phyloP scores from a whole-genome alignment of 2,329 filamentous ascomycete genomes.

The Coleophoma eucalyptorum region DNA sequence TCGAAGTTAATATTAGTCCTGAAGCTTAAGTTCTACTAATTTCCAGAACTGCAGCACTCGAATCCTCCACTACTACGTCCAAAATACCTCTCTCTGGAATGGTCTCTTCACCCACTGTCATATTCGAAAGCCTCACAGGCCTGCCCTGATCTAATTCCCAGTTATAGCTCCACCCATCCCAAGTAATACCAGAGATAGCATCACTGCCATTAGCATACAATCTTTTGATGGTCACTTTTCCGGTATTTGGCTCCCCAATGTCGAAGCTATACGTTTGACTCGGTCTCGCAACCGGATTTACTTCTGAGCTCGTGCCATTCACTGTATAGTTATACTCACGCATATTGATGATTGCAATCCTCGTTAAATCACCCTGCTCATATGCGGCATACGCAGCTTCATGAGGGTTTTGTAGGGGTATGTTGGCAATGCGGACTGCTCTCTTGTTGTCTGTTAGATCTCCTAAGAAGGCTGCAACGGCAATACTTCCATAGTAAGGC shows the following conservation, averaged over 20 bases:
- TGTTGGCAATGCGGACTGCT: conserved; percentile 41
- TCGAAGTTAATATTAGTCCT: too few species aligned
- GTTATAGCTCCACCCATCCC: conserved; percentile 59
- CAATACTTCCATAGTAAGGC: conserved; percentile 61
- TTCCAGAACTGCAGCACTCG: neutral
- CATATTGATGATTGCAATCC: conserved; percentile 55
- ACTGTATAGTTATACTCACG: conserved; percentile 54
- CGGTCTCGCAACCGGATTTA: conserved; percentile 27
- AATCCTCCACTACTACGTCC: neutral
- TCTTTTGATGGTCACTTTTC: conserved; percentile 37
- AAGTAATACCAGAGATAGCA: conserved; percentile 57
- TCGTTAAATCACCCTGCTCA: conserved; percentile 35
- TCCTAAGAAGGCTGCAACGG: conserved; percentile 52
- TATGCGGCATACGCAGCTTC: conserved; percentile 56
- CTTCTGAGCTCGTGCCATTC: conserved; percentile 28
- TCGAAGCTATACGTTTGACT: conserved; percentile 37
- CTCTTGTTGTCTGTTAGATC: conserved; percentile 25
- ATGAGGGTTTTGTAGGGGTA: conserved; percentile 32
- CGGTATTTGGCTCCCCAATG: conserved; percentile 20
- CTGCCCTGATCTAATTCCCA: conserved; percentile 50
- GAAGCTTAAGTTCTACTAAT: neutral
- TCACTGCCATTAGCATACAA: conserved; percentile 60
- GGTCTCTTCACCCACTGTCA: conserved; percentile 42
- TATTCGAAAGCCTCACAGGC: conserved; percentile 50
- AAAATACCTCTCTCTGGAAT: neutral